These are phyloP conservation scores for Colletotrichum lini DNA, from an alignment of 2,329 filamentous ascomycete genomes.

Conservation along the genomic window DNA sequence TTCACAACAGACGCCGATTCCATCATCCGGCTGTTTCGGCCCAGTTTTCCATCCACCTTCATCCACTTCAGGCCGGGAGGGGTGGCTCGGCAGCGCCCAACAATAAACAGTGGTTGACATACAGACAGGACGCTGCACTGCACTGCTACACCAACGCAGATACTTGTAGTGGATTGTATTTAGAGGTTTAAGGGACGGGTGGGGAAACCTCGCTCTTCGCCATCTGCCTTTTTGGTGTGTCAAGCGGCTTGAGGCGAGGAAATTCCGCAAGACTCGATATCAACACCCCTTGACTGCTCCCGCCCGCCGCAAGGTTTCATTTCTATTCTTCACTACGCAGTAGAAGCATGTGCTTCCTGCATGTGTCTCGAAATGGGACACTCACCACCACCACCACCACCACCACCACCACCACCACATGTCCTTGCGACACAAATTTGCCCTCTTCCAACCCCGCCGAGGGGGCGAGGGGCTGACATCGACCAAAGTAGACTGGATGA, in stretches of 20 bases:
- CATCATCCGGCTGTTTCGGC: conserved; percentile 31
- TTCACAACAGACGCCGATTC: conserved; percentile 23
- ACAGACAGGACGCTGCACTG: no score
- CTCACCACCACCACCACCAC: conserved; percentile 1
- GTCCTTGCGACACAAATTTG: not conserved
- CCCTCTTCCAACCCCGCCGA: conserved; percentile 20
- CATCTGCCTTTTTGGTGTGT: conserved; percentile 6
- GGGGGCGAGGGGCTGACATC: conserved; percentile 11
- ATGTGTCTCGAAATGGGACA: conserved; percentile 14
- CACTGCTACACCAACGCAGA: no score
- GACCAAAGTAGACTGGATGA: conserved; percentile 11
- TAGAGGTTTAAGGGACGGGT: conserved; percentile 19
- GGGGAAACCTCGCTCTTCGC: conserved; percentile 5
- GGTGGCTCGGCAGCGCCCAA: conserved; percentile 19
- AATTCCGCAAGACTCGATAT: conserved; percentile 17
- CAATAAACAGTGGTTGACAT: not conserved
- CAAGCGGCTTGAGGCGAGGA: conserved; percentile 5
- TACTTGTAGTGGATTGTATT: no score
- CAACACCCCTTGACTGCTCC: conserved; percentile 1
- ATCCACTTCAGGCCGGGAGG: conserved; percentile 13
- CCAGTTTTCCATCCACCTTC: conserved; percentile 21
- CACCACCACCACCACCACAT: not conserved
- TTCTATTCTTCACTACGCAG: not conserved
- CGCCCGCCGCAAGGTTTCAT: no score
- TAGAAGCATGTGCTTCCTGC: conserved; percentile 33